phyloP scores from a whole-genome alignment of 1,139 yeast genomes.

The Sugiyamaella paludigena region DNA sequence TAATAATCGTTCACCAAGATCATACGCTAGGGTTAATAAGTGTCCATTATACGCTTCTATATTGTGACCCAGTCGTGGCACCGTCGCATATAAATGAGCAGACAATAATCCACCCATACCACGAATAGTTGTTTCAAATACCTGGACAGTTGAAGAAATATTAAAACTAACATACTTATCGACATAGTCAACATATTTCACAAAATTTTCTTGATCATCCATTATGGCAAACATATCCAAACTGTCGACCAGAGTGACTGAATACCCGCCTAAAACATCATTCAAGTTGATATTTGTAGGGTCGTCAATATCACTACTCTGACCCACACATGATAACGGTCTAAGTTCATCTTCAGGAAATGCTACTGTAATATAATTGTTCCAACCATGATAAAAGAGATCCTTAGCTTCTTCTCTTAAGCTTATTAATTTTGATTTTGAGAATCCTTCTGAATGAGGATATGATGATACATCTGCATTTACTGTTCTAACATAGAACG shows the following conservation, averaged over 20 bases:
- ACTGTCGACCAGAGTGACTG: slow-evolving; percentile 74
- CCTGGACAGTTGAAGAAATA: slow-evolving; percentile 64
- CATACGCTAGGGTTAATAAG: slow-evolving; percentile 64
- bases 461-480: too few relatives aligned
- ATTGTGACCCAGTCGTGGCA: slow-evolving; percentile 48
- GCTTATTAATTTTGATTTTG: neutral
- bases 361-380: slow-evolving; percentile 64
- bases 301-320: slow-evolving; percentile 60
- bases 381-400: slow-evolving; percentile 75
- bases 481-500: too few relatives aligned
- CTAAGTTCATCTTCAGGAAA: slow-evolving; percentile 81
- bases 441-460: slow-evolving; percentile 2
- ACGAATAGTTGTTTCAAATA: slow-evolving; percentile 80
- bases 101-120: slow-evolving; percentile 76
- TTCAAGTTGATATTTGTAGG: slow-evolving; percentile 58
- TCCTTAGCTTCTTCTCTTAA: slow-evolving; percentile 46
- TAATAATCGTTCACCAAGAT: slow-evolving; percentile 63
- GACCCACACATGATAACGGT: slow-evolving; percentile 70
- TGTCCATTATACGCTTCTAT: slow-evolving; percentile 62
- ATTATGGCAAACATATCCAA: slow-evolving; percentile 74
- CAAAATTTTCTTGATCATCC: slow-evolving; percentile 60
- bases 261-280: slow-evolving; percentile 82
- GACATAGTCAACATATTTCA: slow-evolving; percentile 49
- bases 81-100: slow-evolving; percentile 71
- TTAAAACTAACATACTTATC: slow-evolving; percentile 48